phyloP scores from a whole-genome alignment of 2,329 filamentous ascomycete genomes.

The Conoideocrella luteorostrata region DNA sequence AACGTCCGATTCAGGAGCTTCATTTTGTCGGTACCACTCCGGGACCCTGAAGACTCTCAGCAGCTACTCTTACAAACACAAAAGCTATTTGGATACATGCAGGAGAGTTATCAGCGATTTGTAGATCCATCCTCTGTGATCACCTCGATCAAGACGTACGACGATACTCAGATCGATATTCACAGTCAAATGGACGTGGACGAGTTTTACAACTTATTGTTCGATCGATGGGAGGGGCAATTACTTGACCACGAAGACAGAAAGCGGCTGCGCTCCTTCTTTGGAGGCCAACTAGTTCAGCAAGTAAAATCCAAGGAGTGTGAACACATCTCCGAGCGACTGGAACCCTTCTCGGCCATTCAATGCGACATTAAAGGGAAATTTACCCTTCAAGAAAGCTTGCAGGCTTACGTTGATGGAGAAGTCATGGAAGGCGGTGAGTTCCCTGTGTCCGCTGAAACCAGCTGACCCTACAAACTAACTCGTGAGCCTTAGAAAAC shows the following conservation, averaged over 20 bases:
- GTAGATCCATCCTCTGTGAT: constrained; percentile 71
- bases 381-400: constrained; percentile 71
- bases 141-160: constrained; percentile 71
- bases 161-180: constrained; percentile 77
- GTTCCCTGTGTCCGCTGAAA: constrained; percentile 12
- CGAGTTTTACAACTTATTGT: constrained; percentile 91
- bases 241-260: constrained; percentile 63
- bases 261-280: constrained; percentile 71
- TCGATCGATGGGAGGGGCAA: constrained; percentile 85
- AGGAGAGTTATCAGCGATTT: constrained; percentile 68
- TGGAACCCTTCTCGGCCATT: constrained; percentile 89
- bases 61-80: constrained; percentile 71
- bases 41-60: constrained; percentile 51
- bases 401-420: constrained; percentile 91
- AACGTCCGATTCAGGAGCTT: constrained; percentile 82
- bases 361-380: constrained; percentile 97
- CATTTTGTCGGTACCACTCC: constrained; percentile 60
- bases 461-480: background rate
- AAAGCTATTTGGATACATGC: constrained; percentile 76
- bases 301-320: constrained; percentile 96
- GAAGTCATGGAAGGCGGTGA: constrained; percentile 88
- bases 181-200: constrained; percentile 96
- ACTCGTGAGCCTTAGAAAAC: constrained; percentile 58
- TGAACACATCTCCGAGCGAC: constrained; percentile 81
- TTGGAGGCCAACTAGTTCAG: constrained; percentile 84